Conservation (phyloP, 2,329 filamentous ascomycete species). For the Magnaporthiopsis incrustans region DNA sequence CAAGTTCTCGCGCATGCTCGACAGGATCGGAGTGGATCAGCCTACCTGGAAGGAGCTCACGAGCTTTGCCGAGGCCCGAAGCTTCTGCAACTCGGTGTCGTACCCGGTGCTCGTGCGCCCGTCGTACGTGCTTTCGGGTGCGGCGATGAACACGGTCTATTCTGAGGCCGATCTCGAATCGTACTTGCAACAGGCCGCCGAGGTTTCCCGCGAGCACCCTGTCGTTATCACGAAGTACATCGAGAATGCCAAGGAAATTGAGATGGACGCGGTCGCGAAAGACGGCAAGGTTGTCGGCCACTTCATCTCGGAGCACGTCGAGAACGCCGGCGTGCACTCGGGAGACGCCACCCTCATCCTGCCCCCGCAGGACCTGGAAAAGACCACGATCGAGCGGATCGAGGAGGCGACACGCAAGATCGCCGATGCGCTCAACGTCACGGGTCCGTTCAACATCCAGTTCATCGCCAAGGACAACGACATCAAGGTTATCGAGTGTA, state of each 20-base stretch:
- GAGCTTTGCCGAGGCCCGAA: conserved; percentile 81
- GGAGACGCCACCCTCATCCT: conserved; percentile 94
- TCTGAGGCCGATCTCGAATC: conserved; percentile 84
- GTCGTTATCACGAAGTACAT: conserved; percentile 99
- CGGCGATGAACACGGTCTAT: conserved; percentile 99
- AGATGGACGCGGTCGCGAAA: conserved; percentile 96
- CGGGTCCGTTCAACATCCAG: conserved; percentile 99
- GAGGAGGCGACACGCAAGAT: conserved; percentile 96
- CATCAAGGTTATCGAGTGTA: conserved; percentile 99
- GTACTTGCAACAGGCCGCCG: conserved; percentile 83
- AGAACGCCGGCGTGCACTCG: conserved; percentile 97
- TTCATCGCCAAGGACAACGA: conserved; percentile 99
- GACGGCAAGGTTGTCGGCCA: conserved; percentile 87
- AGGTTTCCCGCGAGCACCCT: conserved; percentile 90
- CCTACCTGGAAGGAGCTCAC: conserved; percentile 97
- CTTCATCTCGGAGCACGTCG: conserved; percentile 97
- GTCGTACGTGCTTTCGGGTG: conserved; percentile 93
- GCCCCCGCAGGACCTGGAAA: conserved; percentile 86
- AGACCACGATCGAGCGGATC: conserved; percentile 82
- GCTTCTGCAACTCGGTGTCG: conserved; percentile 79
- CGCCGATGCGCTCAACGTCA: conserved; percentile 86
- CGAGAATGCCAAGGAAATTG: conserved; percentile 97
- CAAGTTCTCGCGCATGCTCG: conserved; percentile 98
- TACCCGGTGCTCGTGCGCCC: conserved; percentile 94
- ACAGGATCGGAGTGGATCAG: conserved; percentile 90